phyloP scores from a whole-genome alignment of 352 stramenopile genomes.

The Thalassiosira sp. region DNA sequence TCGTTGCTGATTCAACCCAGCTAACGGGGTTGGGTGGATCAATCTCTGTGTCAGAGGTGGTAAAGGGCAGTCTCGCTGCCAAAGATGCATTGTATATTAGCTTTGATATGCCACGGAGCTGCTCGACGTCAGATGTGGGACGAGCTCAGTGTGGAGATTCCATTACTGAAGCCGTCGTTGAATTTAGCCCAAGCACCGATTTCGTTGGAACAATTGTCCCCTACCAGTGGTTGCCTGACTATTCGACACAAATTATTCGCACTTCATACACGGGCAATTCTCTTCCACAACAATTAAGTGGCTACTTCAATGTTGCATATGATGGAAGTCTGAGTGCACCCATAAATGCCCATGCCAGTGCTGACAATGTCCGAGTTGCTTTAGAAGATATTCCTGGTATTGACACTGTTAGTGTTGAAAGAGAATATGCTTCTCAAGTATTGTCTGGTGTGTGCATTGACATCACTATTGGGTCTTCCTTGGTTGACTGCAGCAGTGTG shows the following conservation, averaged over 20 bases:
- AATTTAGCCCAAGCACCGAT: slow-evolving; percentile 43
- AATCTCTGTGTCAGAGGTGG: slow-evolving; percentile 84
- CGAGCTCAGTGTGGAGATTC: slow-evolving; percentile 63
- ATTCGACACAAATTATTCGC: slow-evolving; percentile 62
- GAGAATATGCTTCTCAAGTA: slow-evolving; percentile 30
- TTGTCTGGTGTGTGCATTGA: slow-evolving; percentile 47
- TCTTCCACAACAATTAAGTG: slow-evolving; percentile 53
- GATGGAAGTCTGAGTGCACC: slow-evolving; percentile 79
- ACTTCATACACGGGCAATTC: slow-evolving; percentile 25
- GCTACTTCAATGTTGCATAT: slow-evolving; percentile 89
- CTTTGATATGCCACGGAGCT: slow-evolving; percentile 73
- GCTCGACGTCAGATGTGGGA: slow-evolving; percentile 69
- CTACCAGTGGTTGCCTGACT: slow-evolving; percentile 48
- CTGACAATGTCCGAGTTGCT: slow-evolving; percentile 84
- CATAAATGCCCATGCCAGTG: slow-evolving; percentile 88
- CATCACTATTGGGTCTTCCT: slow-evolving; percentile 39
- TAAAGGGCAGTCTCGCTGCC: slow-evolving; percentile 82
- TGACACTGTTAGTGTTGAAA: slow-evolving; percentile 81
- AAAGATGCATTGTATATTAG: slow-evolving; percentile 64
- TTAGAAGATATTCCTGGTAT: slow-evolving; percentile 86
- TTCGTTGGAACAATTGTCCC: slow-evolving; percentile 34
- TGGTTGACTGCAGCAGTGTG: slow-evolving; percentile 41
- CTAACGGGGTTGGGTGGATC: slow-evolving; percentile 81
- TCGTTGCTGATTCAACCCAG: slow-evolving; percentile 65
- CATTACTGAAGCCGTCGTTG: slow-evolving; percentile 52